phyloP scores from a whole-genome alignment of 2,329 filamentous ascomycete species.

The Trichoderma sp. region DNA sequence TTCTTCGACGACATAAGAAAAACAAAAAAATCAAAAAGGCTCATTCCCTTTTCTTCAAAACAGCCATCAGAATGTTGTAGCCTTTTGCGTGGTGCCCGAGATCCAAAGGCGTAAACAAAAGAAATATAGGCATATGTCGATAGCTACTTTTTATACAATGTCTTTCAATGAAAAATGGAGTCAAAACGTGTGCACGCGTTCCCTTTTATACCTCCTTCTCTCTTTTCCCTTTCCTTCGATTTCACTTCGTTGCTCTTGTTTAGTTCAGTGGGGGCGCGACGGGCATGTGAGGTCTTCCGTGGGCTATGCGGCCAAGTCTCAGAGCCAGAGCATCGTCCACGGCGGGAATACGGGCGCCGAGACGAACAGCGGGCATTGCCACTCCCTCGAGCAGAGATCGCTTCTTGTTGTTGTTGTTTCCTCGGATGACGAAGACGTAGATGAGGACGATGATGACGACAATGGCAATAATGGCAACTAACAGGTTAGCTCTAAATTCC shows the following conservation, averaged over 20 bases:
- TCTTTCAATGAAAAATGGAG: conserved; percentile 20
- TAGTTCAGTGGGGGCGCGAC: neutral
- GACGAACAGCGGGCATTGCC: neutral
- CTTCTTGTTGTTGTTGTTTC: conserved; percentile 33
- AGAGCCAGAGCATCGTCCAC: neutral
- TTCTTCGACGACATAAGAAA: conserved; percentile 11
- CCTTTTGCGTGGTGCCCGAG: neutral
- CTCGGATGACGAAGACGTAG: conserved; percentile 47
- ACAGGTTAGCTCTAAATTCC: conserved; percentile 30
- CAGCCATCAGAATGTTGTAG: conserved; percentile 1
- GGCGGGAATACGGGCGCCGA: neutral
- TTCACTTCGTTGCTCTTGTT: neutral
- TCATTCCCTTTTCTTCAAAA: neutral
- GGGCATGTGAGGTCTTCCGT: conserved; percentile 8
- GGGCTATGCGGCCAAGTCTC: neutral
- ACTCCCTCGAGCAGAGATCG: conserved; percentile 33
- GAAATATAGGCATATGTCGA: conserved; percentile 23
- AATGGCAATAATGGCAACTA: conserved; percentile 55
- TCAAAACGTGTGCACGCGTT: neutral
- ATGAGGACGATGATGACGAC: conserved; percentile 54
- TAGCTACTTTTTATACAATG: conserved; percentile 25
- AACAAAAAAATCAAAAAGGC: neutral
- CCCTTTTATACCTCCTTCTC: neutral
- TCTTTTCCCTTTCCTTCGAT: neutral
- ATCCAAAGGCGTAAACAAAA: conserved; percentile 22